A percentile compares a stretch with the other conserved stretches of the same genome.
Evolutionary conservation across 164 flowering plant genomes (phyloP).

Genomic region (Paratinospora sagittata): DNA sequence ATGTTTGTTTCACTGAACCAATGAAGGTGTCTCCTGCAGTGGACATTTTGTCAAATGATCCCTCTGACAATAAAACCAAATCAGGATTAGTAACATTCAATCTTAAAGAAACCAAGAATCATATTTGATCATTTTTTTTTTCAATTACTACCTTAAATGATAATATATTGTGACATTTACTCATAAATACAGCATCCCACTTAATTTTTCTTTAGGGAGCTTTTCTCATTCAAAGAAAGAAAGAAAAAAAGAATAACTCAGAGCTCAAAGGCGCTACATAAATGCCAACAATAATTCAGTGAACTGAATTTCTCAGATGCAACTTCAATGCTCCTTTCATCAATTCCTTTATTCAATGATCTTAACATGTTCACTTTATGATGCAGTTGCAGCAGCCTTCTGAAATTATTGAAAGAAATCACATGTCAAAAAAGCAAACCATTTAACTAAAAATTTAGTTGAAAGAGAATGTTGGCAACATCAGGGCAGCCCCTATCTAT

Average conservation of each 20-base stretch:
- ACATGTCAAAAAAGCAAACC: too few relatives aligned
- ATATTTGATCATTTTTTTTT: not conserved
- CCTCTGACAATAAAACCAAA: too few relatives aligned
- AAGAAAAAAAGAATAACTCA: not conserved
- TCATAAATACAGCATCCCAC: not conserved
- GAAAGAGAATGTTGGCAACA: too few relatives aligned
- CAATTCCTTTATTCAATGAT: not conserved
- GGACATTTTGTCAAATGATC: too few relatives aligned
- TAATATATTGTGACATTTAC: not conserved
- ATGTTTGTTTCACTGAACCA: too few relatives aligned
- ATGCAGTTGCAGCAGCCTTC: constrained; percentile 37
- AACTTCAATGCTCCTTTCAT: not conserved
- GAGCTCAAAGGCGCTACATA: not conserved
- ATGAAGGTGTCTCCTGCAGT: too few relatives aligned
- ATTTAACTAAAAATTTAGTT: too few relatives aligned
- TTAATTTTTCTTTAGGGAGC: not conserved
- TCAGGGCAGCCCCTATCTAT: too few relatives aligned
- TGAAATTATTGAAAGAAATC: constrained; percentile 17
- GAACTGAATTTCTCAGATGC: not conserved
- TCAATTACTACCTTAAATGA: not conserved
- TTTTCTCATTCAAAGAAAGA: not conserved
- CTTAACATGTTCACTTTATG: not conserved
- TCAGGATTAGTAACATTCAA: too few relatives aligned
- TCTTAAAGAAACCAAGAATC: not conserved
- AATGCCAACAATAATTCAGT: not conserved